A percentile compares a stretch with the other conserved stretches of the same genome.
Conservation (phyloP, 2,329 filamentous ascomycete species). For the Dichotomopilus funicola region DNA sequence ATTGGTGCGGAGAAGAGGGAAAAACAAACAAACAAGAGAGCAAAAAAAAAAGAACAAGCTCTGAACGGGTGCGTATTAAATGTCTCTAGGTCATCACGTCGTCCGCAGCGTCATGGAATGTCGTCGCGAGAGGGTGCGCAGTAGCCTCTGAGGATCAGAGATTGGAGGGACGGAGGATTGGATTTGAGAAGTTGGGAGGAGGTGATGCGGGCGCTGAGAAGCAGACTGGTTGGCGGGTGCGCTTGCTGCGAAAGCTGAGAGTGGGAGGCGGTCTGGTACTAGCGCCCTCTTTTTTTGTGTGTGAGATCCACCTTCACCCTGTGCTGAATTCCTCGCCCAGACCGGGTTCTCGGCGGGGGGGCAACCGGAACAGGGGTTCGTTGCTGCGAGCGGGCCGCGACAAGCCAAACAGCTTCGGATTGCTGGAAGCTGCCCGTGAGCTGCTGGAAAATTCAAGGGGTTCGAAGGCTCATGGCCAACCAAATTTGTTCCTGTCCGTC, state of each 20-base stretch:
- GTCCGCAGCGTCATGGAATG: conserved; percentile 13
- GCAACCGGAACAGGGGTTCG: background rate
- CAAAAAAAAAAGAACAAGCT: background rate
- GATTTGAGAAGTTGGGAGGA: conserved; percentile 6
- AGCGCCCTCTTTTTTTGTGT: conserved; percentile 22
- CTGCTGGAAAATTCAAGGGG: too few relatives aligned
- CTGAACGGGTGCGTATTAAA: conserved; percentile 7
- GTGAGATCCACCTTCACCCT: conserved; percentile 8
- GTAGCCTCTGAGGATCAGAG: background rate
- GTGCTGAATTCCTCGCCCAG: background rate
- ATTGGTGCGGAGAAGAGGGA: conserved; percentile 8
- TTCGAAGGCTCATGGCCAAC: too few relatives aligned
- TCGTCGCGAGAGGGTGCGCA: conserved; percentile 16
- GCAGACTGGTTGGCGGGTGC: conserved; percentile 13
- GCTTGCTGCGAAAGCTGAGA: conserved; percentile 12
- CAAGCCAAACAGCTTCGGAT: background rate
- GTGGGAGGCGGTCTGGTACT: conserved; percentile 14
- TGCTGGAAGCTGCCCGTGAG: too few relatives aligned
- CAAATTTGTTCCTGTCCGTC: too few relatives aligned
- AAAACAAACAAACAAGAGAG: background rate
- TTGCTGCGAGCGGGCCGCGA: background rate
- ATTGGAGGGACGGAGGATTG: conserved; percentile 11
- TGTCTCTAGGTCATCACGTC: conserved; percentile 18
- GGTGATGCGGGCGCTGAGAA: conserved; percentile 15
- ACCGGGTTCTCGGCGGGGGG: background rate